Conservation (phyloP, 2,329 filamentous ascomycete genomes). For the Pestalotiopsis sp. region DNA sequence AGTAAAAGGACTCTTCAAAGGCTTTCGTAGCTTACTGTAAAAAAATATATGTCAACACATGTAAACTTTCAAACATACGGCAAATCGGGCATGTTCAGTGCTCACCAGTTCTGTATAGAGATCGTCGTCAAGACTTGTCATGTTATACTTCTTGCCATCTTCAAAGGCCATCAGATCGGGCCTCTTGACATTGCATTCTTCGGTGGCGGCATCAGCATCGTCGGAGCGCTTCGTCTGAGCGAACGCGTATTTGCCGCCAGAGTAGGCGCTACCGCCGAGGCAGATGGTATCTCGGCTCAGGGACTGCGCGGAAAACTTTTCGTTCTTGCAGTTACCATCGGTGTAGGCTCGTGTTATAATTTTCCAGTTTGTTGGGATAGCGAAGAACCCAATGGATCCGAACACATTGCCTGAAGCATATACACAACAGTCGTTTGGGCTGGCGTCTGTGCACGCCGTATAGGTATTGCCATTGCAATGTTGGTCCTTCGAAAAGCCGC, state of each 20-base stretch:
- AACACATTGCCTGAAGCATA: background rate
- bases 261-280: background rate
- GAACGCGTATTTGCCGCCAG: conserved; percentile 9
- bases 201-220: background rate
- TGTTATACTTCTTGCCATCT: conserved; percentile 2
- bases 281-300: background rate
- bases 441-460: background rate
- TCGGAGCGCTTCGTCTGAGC: background rate
- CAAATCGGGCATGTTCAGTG: background rate
- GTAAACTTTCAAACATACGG: background rate
- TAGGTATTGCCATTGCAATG: background rate
- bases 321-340: conserved; percentile 7
- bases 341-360: background rate
- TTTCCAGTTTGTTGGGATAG: conserved; percentile 3
- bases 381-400: background rate
- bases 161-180: background rate
- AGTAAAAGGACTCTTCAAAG: background rate
- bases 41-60: background rate
- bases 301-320: background rate
- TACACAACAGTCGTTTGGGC: conserved; percentile 1
- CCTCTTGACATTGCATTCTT: background rate
- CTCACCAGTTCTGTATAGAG: background rate
- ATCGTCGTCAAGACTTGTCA: background rate
- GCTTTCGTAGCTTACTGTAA: background rate
- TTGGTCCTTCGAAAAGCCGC: background rate